Base-by-base conservation (phyloP, 352 stramenopile species). In the Phytophthora syringae region DNA sequence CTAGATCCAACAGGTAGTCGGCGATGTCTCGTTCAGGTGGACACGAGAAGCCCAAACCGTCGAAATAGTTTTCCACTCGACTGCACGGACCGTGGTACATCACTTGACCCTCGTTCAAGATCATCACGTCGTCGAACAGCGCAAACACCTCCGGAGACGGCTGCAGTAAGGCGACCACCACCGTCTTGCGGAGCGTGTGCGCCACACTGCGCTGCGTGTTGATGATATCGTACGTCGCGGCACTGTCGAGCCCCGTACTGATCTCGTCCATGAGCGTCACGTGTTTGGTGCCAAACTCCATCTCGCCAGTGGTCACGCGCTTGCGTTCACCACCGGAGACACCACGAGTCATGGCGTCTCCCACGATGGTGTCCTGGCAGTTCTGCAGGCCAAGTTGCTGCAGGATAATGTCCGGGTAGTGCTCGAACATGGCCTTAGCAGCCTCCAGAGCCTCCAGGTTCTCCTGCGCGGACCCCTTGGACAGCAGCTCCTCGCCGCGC, bases 251-350 rank as follows among this genome's bases (percentile, higher is more conserved):
- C 5, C 95, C 95, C 22, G 92, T 98, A 62, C 82, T 95, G 60
- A 98, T 97, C 76, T 97, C 87, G 69, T 98, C 94, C 65, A 86
- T 84, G 39, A 93, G 82, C n/a, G 83, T 60, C 34, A 97, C 77
- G 55, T 79, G 82, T 60, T 84, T 80, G 36, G 71, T 69, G 40
- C 77, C 74, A 47, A 93, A 84, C 39, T 94, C 70, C 82, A 98
- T n/a, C n/a, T n/a, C n/a, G n/a, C n/a, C n/a, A n/a, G n/a, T n/a
- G n/a, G n/a, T n/a, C n/a, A n/a, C n/a, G 98, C 74, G 90, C 76
- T 18, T 79, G 82, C 2, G 67, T 83, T 67, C 60, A 7, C 84
- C 83, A 39, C 84, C 83, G 1, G 81, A 91, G 21, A 93, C 64
- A 20, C 84, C 84, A 24, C 82, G 77, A 1, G 66, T 50, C 55